Evolutionary conservation across 1,284 basidiomycete genomes (phyloP), one percentile per base, ranked within the genome.

Genomic region (Ganoderma multipileum): DNA sequence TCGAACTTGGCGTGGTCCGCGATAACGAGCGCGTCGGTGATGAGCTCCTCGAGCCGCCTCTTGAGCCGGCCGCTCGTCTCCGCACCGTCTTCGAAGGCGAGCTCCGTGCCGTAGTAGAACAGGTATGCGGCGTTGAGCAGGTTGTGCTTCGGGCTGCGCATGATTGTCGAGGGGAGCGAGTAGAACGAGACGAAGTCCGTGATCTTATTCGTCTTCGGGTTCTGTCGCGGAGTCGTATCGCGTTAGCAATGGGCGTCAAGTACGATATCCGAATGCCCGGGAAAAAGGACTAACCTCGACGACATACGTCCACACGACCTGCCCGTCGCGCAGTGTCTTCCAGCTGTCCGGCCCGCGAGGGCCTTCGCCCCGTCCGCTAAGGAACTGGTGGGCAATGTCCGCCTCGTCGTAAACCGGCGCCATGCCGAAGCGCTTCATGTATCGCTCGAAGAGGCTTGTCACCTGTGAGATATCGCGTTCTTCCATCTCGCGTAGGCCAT

Each of bases 141-240:
- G 39, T 87, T 84, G 78, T 93, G 81, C 73, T 89, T 87, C 64
- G 84, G 71, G 71, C 86, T 88, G 64, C 88, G 86, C 74, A 97
- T 93, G 67, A 97, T 89, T 2, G 94, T 94, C 6, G 97, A 99
- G 0, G 98, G 97, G 26, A 99, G 89, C 9, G 94, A 95, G 82
- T 98, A 99, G 84, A 99, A 98, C 8, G 97, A 97, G 80, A 99
- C 92, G 77, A 97, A 92, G 81, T 99, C 98, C 2, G 97, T 98
- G 76, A 99, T 94, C 67, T 88, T 86, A 68, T 93, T 89, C 6
- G 93, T 93, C 64, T 88, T 82, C 0, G 93, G 92, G 79, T 98
- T 87, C 95, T 98, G 67, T 39, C 57, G 5, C 23, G 44, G 20
- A 38, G 14, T 16, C 4, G 20, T 4, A 26, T 12, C 4, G 5